Evolutionary conservation across 352 stramenopile genomes (phyloP).

Genomic region (Pythium phragmiticola): DNA sequence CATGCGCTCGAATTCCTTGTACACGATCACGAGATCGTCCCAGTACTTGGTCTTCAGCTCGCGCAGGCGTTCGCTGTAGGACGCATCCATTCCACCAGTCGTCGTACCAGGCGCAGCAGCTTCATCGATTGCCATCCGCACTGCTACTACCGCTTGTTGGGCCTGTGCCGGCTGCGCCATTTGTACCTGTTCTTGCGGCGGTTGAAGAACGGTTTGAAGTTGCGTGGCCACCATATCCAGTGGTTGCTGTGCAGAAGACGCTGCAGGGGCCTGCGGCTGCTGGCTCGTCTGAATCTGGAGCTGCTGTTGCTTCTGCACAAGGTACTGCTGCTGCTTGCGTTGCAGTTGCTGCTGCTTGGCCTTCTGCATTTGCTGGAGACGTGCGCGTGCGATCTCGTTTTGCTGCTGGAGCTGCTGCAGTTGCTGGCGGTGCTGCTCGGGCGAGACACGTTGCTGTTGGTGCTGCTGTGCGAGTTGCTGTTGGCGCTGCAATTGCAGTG

Average conservation of each 20-base stretch:
- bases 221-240: not conserved
- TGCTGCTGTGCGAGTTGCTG: slow-evolving; percentile 73
- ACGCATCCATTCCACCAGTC: slow-evolving; percentile 29
- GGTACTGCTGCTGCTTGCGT: slow-evolving; percentile 77
- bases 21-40: slow-evolving; percentile 81
- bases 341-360: slow-evolving; percentile 81
- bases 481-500: slow-evolving; percentile 75
- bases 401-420: slow-evolving; percentile 78
- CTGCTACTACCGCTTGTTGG: slow-evolving; percentile 3
- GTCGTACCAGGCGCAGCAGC: slow-evolving; percentile 17
- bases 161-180: slow-evolving; percentile 8
- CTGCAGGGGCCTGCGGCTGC: slow-evolving; percentile 16
- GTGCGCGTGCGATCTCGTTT: slow-evolving; percentile 60
- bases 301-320: slow-evolving; percentile 78
- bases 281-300: slow-evolving; percentile 48
- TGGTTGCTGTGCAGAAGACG: not conserved
- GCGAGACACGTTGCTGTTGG: slow-evolving; percentile 57
- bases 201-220: not conserved
- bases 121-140: slow-evolving; percentile 15
- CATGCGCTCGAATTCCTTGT: slow-evolving; percentile 84
- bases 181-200: not conserved
- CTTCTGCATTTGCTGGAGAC: slow-evolving; percentile 74
- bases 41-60: slow-evolving; percentile 83
- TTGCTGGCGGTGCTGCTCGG: slow-evolving; percentile 62
- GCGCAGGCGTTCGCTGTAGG: slow-evolving; percentile 71